Conservation (phyloP, 495 filamentous ascomycete genomes). For the Xylaria grammica region DNA sequence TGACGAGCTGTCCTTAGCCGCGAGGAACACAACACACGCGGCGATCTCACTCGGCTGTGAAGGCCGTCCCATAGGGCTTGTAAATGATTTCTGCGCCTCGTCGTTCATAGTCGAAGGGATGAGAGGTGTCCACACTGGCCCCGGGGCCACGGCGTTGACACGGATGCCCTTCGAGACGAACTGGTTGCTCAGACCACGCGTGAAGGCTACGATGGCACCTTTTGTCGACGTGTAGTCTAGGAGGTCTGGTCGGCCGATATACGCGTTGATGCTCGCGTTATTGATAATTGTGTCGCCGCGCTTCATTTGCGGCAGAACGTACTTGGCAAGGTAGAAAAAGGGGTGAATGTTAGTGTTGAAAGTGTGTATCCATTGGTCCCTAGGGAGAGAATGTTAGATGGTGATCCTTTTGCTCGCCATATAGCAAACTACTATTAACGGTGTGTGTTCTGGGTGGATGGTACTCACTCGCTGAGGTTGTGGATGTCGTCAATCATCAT, state of each 20-base stretch:
- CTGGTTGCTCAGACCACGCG: conserved; percentile 78
- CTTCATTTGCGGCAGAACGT: conserved; percentile 76
- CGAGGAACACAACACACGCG: conserved; percentile 85
- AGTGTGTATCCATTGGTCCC: conserved; percentile 78
- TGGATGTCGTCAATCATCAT: conserved; percentile 75
- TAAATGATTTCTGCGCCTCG: conserved; percentile 73
- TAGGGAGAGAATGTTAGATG: not conserved
- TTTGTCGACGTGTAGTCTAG: conserved; percentile 88
- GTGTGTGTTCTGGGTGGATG: conserved; percentile 17
- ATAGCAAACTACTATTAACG: not conserved
- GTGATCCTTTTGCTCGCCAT: not conserved
- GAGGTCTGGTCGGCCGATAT: conserved; percentile 80
- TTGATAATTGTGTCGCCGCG: conserved; percentile 82
- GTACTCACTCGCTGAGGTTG: conserved; percentile 70
- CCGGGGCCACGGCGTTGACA: conserved; percentile 81
- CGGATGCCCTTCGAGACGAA: conserved; percentile 73
- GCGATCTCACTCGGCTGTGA: conserved; percentile 81
- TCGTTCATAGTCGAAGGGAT: conserved; percentile 80
- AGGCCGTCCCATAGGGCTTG: conserved; percentile 78
- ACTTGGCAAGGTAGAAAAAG: conserved; percentile 78
- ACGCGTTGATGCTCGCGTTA: conserved; percentile 80
- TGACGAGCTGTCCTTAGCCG: conserved; percentile 73
- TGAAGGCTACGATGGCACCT: conserved; percentile 83
- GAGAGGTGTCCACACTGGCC: conserved; percentile 84
- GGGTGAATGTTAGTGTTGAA: conserved; percentile 81